Base-by-base conservation (phyloP, 306 rosid species). In the Cicer pinnatifidum region DNA sequence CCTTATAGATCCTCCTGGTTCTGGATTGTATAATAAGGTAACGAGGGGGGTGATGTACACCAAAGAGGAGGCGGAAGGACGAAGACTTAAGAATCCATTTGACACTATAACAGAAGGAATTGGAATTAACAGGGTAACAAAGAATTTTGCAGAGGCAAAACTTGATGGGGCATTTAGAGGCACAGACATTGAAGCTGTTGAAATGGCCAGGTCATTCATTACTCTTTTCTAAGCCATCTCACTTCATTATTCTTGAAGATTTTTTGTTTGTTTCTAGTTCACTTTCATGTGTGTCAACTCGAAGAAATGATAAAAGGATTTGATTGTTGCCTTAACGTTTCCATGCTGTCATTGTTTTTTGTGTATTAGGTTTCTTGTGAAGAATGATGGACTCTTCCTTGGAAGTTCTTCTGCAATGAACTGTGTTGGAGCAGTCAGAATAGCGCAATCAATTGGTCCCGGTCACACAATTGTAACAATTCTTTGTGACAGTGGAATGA, bases 381-480 rank as follows among this genome's bases (percentile, higher is more conserved):
- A 87, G 89, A 90, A 87, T 2, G 96, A 92, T 35, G 97, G 95
- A 16, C 92, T 92, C 11, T 92, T 92, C 65, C 71, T 92, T 20
- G 96, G 98, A 79, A 92, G 98, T 70, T 92, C 98, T 72, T 92
- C 96, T 13, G 86, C 97, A 51, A 90, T 92, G 92, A 92, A 92
- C 76, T 92, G 96, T 82, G 90, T 92, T n/a, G 96, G 97, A 80
- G 98, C 97, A 13, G 95, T 92, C 66, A 87, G 86, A 84, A 80
- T 79, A 52, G 98, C 98, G 5, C 92, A 86, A 75, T 45, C 86
- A 68, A 19, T 90, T 60, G 98, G 98, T 56, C 89, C 97, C 38
- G 93, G 96, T 78, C 96, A 91, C 80, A 91, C 90, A 17, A 84
- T 94, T 62, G 99, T 91, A 53, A 91, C 99, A 57, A 89, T 94